Base-by-base conservation (phyloP, 1,284 basidiomycete genomes). In the Coriolopsis trogii region DNA sequence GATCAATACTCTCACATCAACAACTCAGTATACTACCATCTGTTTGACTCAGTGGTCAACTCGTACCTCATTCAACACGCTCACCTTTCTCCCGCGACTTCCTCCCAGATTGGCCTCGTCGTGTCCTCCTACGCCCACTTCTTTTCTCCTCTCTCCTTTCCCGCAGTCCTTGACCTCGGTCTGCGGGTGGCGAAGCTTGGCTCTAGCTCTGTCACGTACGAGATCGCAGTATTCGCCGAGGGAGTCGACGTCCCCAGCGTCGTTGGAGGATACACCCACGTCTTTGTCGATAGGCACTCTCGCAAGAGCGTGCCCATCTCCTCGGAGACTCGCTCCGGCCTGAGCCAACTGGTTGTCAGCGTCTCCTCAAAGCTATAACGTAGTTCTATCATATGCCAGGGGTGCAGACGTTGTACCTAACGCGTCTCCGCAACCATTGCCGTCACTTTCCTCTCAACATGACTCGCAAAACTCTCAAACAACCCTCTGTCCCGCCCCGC, bases 1-100 rank as follows among this genome's bases (percentile, higher is more conserved):
- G 89, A 91, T 71, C 87, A 89, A 61, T 91, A 91, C 63, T 77
- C 80, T 6, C 88, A 91, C 56, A 72, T 90, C 59, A 91, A 91
- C 69, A 91, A 91, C 67, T 77, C 85, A 0, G 70, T 89, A n/a
- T 91, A 89, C 67, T 88, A 89, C 65, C 85, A 87, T 62, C 76
- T 89, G 46, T 87, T 90, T 66, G 88, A 90, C 70, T 87, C 87
- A 6, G 72, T 89, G 60, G 73, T 90, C 66, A 91, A 91, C 65
- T 78, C 85, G 6, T 89, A 87, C 64, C 79, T 89, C 55, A 82
- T 87, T 38, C 68, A 79, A 49, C 68, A 74, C 29, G 88, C 85
- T 55, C 76, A 73, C 3, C 59, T 68, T 40, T 56, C 59, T 2
- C 67, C 68, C 18, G 10, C 72, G 4, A 62, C 68, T 8, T 80